Evolutionary conservation across 371 early-diverging fungal genomes (phyloP), one percentile per base, ranked within the genome.

Genomic region (Amoeboradix gromovi): DNA sequence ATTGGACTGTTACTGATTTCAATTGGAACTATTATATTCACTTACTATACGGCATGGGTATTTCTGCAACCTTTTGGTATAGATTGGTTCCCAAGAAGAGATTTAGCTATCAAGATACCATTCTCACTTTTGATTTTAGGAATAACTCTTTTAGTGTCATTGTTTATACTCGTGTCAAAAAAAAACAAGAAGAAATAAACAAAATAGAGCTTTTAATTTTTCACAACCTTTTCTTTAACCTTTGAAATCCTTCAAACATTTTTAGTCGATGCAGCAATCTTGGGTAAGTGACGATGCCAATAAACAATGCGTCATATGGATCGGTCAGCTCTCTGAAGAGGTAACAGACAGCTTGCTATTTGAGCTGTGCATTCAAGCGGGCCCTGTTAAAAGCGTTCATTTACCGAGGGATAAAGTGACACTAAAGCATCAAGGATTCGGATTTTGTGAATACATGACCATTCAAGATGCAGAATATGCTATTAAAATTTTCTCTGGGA

Each of bases 281-380:
- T 48, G 48, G 48, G 48, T 48, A 12, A 12, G 12, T 22, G 48
- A 29, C 28, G 67, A 29, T 67, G 5, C 67, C 27, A 67, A 67
- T 28, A 67, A 29, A 67, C 67, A 67, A 67, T 28, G 67, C 27
- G 29, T 29, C 5, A 85, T 94, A 68, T 97, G 94, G 74, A 86
- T 94, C 72, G 98, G 96, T 69, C 94, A 95, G 75, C 82, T 97
- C 68, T 95, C 95, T 74, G 95, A 94, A 72, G 82, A 91, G 48
- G 89, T 89, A 67, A 86, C 91, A 0, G 95, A 94, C 71, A 82
- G 88, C 17, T 76, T 96, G 66, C 76, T 97, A 30, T 97, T 94
- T 93, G 98, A 96, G 74, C 82, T 97, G 72, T 90, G 96, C 89
- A 83, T 93, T 67, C 98, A 97, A 77, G 95, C 91, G 1, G 98